Evolutionary conservation across 2,329 filamentous ascomycete species (phyloP), one percentile per base, ranked within the genome.

Genomic region (Sarocladium kiliense): DNA sequence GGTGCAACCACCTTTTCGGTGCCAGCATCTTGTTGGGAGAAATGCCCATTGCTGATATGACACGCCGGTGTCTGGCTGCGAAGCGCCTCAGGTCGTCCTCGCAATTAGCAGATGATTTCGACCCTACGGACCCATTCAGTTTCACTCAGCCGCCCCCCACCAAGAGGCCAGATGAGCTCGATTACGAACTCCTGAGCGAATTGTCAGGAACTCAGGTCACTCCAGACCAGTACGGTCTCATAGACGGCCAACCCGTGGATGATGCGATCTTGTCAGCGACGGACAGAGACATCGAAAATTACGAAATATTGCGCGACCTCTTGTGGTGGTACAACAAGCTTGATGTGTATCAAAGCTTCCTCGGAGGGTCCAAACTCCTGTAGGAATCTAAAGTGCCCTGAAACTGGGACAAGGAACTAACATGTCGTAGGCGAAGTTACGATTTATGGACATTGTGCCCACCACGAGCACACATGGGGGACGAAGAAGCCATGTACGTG

Each of bases 321-420:
- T 95, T 88, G 66, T 99, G 93, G 92, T 97, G 91, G 89, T 97
- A 92, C 67, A 87, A 83, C 63, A 96, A 96, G 70, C 94, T 97
- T 76, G 94, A 97, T 68, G 84, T 89, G 9, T 95, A 93, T 62
- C 93, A 97, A 68, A 91, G 89, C 66, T 83, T 97, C 58, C 75
- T 97, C 23, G 94, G 92, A 61, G 93, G 91, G 9, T 92, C 93
- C 41, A 81, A 81, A 58, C 76, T 95, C 47, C 86, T 97, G 91
- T 96, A 76, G 79, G 91, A 80, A 23, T 6, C 30, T 36, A 7
- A 9, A 18, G 10, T 14, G 34, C 23, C 30, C 5, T 21, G 10
- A 30, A n/a, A 23, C 2, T 55, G 16, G 11, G 1, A 21, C 50
- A 19, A 42, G 14, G 34, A n/a, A 30, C 23, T 58, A 32, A 27